phyloP scores from a whole-genome alignment of 768 basidiomycete species.

The Chiua virens region DNA sequence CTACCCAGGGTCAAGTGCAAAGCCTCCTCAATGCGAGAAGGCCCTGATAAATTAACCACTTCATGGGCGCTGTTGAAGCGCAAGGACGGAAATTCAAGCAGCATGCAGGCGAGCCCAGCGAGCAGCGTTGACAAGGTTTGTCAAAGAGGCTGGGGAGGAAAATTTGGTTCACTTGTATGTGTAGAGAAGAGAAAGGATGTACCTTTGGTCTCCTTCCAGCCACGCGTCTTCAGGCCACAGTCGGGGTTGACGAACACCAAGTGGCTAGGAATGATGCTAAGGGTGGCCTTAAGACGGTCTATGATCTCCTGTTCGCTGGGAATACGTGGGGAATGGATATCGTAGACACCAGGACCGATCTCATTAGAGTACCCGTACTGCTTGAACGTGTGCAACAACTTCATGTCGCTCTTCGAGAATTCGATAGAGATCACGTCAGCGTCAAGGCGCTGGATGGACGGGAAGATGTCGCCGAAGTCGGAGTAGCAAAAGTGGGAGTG shows the following conservation, averaged over 20 bases:
- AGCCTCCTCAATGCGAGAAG: conserved; percentile 24
- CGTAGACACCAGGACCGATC: conserved; percentile 98
- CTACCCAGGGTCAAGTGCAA: conserved; percentile 56
- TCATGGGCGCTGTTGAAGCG: conserved; percentile 93
- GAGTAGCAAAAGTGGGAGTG: conserved; percentile 99
- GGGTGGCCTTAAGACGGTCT: conserved; percentile 85
- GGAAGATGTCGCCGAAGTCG: conserved; percentile 98
- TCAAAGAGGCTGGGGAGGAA: conserved; percentile 56
- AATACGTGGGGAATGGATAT: conserved; percentile 99
- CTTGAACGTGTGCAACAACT: conserved; percentile 94
- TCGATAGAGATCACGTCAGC: conserved; percentile 99
- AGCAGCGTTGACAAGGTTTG: conserved; percentile 87
- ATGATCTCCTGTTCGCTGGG: conserved; percentile 92
- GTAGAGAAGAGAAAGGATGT: conserved; percentile 8
- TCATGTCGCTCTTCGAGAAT: conserved; percentile 98
- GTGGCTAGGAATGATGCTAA: conserved; percentile 74
- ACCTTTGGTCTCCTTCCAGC: conserved; percentile 96
- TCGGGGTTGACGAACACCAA: conserved; percentile 95
- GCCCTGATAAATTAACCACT: conserved; percentile 58
- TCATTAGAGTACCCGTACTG: conserved; percentile 93
- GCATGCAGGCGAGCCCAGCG: conserved; percentile 82
- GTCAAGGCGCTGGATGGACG: conserved; percentile 93
- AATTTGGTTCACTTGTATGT: conserved; percentile 4
- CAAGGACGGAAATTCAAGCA: conserved; percentile 56
- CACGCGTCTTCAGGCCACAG: conserved; percentile 98